Evolutionary conservation across 2,329 filamentous ascomycete genomes (phyloP).

Genomic region (Paecilomyces sp.): DNA sequence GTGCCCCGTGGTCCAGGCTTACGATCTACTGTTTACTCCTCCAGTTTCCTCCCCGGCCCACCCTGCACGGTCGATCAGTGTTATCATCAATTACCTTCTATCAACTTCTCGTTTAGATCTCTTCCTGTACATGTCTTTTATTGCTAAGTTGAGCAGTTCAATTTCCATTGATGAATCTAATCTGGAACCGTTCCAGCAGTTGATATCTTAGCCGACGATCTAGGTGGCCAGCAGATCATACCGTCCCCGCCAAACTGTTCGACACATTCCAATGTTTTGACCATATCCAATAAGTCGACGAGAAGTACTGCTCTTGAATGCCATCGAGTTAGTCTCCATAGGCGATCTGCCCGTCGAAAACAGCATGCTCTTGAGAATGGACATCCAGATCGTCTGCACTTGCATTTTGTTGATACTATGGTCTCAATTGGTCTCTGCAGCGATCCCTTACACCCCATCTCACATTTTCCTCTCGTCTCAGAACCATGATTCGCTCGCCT

Average conservation of each 20-base stretch:
- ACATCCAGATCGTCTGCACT: slow-evolving; percentile 6
- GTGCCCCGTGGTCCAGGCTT: background rate
- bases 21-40: background rate
- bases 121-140: background rate
- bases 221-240: background rate
- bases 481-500: slow-evolving; percentile 51
- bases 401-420: slow-evolving; percentile 13
- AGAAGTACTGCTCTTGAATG: background rate
- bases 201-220: background rate
- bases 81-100: background rate
- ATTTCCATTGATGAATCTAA: background rate
- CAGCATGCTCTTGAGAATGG: slow-evolving; percentile 5
- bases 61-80: background rate
- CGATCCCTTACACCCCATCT: slow-evolving; percentile 71
- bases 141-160: background rate
- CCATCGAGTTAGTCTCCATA: background rate
- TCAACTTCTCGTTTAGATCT: background rate
- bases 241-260: background rate
- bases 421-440: slow-evolving; percentile 19
- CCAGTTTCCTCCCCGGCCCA: background rate
- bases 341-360: background rate
- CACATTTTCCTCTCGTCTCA: slow-evolving; percentile 55
- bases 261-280: background rate
- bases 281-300: background rate
- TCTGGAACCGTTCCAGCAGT: background rate